These are phyloP conservation scores for Fremontodendron californicum DNA, from an alignment of 345 rosid species.

Conservation along the genomic window DNA sequence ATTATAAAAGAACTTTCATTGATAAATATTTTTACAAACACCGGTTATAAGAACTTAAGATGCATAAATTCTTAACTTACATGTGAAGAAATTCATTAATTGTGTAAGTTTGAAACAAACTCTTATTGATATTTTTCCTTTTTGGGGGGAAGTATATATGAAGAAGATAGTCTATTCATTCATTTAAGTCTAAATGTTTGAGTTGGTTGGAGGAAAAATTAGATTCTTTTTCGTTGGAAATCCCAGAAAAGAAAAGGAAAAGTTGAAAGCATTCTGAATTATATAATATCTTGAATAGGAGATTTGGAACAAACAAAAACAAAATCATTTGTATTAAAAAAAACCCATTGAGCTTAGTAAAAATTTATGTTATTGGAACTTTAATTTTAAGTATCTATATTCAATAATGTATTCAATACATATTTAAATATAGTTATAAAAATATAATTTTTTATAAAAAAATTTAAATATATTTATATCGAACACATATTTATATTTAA, in stretches of 20 bases:
- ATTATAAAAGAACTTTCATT: background rate
- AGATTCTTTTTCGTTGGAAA: background rate
- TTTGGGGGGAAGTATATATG: background rate
- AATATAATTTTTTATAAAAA: no score
- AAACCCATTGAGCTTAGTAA: background rate
- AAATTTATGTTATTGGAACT: no score
- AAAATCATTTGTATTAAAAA: background rate
- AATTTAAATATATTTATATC: no score
- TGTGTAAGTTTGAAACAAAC: background rate
- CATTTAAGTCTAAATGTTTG: background rate
- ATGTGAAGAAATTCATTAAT: background rate
- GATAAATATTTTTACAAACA: background rate
- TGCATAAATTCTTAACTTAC: background rate
- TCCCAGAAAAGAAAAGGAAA: background rate
- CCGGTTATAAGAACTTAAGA: background rate
- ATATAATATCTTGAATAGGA: background rate
- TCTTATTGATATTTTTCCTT: background rate
- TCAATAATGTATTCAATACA: no score
- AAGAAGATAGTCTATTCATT: background rate
- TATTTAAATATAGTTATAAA: no score
- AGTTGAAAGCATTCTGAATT: background rate
- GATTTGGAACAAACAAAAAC: background rate
- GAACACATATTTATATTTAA: no score
- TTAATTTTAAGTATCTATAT: no score
- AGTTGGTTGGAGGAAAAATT: background rate